These are phyloP conservation scores for Zopfia rhizophila DNA, from an alignment of 2,329 filamentous ascomycete genomes.

Conservation along the genomic window DNA sequence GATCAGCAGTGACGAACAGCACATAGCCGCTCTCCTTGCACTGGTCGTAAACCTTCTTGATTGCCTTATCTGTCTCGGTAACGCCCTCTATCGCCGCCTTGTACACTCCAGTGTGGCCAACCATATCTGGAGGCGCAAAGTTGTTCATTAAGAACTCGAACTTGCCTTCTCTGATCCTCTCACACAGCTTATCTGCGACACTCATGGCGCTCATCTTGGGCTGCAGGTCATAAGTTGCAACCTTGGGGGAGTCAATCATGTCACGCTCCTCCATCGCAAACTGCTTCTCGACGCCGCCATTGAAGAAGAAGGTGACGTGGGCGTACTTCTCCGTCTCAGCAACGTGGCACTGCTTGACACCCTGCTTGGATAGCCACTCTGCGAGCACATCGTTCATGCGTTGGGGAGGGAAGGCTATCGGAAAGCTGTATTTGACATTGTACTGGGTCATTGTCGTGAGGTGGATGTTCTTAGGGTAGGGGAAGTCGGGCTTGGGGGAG, in stretches of 20 bases:
- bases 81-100: constrained; percentile 89
- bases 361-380: constrained; percentile 92
- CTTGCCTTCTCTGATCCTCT: constrained; percentile 83
- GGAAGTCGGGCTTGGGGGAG: constrained; percentile 88
- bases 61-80: constrained; percentile 89
- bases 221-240: constrained; percentile 93
- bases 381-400: constrained; percentile 98
- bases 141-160: constrained; percentile 99
- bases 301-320: constrained; percentile 99
- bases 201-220: constrained; percentile 95
- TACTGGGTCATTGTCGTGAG: constrained; percentile 99
- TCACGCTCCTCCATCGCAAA: constrained; percentile 93
- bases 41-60: constrained; percentile 89
- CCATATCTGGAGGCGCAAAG: constrained; percentile 99
- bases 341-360: constrained; percentile 91
- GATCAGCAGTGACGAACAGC: constrained; percentile 95
- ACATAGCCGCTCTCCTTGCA: constrained; percentile 95
- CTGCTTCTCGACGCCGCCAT: constrained; percentile 96
- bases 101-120: constrained; percentile 97
- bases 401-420: constrained; percentile 92
- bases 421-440: constrained; percentile 93
- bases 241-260: constrained; percentile 93
- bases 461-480: constrained; percentile 87
- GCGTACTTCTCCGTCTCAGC: constrained; percentile 99
- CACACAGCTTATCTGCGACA: constrained; percentile 88